Conservation (phyloP, 257 asterid genomes). For the Ajuga chamaepitys region DNA sequence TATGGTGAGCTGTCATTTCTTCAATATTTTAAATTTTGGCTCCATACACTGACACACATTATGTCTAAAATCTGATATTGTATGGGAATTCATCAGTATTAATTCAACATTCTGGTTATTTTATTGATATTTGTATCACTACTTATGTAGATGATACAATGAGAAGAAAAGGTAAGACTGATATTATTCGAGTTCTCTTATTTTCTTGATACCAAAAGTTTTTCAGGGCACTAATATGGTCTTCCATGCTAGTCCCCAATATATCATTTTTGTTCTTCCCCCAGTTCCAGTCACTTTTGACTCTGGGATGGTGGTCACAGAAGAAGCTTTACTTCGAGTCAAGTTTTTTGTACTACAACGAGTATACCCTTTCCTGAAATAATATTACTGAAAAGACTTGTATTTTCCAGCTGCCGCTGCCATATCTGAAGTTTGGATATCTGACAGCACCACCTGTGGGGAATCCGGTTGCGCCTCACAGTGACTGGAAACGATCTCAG, state of each 20-base stretch:
- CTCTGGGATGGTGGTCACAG: neutral
- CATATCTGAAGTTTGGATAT: slow-evolving; percentile 85
- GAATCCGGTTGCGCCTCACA: slow-evolving; percentile 82
- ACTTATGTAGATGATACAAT: neutral
- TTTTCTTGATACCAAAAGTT: neutral
- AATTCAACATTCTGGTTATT: slow-evolving; percentile 5
- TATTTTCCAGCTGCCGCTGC: slow-evolving; percentile 83
- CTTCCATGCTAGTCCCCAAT: neutral
- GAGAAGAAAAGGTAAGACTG: neutral
- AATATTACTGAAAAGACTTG: slow-evolving; percentile 16
- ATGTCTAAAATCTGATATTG: neutral
- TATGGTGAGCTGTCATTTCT: slow-evolving; percentile 53
- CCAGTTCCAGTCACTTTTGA: neutral
- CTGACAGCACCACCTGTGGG: slow-evolving; percentile 92
- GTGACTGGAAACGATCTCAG: slow-evolving; percentile 84
- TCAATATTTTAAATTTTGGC: neutral
- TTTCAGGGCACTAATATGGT: neutral
- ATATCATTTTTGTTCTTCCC: neutral
- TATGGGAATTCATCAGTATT: slow-evolving; percentile 3
- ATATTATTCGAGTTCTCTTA: neutral
- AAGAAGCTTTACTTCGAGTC: neutral
- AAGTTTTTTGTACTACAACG: neutral
- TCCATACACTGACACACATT: neutral
- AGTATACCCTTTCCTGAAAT: neutral
- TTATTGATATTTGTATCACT: neutral